Evolutionary conservation across 139 green algal species (phyloP).

Genomic region (Picochlorum sp.): DNA sequence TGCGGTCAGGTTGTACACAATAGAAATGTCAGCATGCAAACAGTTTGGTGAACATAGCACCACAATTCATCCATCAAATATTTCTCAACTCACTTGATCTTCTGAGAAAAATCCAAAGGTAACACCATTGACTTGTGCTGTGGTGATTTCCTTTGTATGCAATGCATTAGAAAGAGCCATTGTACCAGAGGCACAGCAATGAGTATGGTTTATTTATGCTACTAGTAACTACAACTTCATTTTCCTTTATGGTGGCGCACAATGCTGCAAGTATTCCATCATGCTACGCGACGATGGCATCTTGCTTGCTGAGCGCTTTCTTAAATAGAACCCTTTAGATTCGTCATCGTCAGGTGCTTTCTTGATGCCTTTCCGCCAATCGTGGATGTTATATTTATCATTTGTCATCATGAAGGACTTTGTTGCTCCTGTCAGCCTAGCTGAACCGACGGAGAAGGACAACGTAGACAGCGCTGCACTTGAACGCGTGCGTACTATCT

Average conservation of each 20-base stretch:
- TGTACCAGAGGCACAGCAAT: not conserved
- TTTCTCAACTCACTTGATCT: slow-evolving; percentile 60
- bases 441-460: slow-evolving; percentile 13
- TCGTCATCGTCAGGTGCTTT: too few species aligned
- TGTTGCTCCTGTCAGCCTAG: slow-evolving; percentile 24
- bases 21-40: slow-evolving; percentile 3
- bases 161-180: slow-evolving; percentile 13
- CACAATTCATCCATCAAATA: not conserved
- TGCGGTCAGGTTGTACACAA: slow-evolving; percentile 18
- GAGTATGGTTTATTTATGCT: too few species aligned
- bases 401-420: slow-evolving; percentile 9
- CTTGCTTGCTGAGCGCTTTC: too few species aligned
- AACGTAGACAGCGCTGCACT: not conserved
- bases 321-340: too few species aligned
- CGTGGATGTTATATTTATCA: too few species aligned
- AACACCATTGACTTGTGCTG: slow-evolving; percentile 54
- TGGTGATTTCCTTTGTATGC: slow-evolving; percentile 61
- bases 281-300: too few species aligned
- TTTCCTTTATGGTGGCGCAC: too few species aligned
- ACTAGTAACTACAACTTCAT: too few species aligned
- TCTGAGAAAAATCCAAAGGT: slow-evolving; percentile 84
- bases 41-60: not conserved
- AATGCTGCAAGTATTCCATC: too few species aligned
- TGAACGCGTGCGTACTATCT: slow-evolving; percentile 9
- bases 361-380: too few species aligned